A percentile compares a stretch with the other conserved stretches of the same genome.
Evolutionary conservation across 768 basidiomycete genomes (phyloP).

Genomic region (Trametes cubensis): DNA sequence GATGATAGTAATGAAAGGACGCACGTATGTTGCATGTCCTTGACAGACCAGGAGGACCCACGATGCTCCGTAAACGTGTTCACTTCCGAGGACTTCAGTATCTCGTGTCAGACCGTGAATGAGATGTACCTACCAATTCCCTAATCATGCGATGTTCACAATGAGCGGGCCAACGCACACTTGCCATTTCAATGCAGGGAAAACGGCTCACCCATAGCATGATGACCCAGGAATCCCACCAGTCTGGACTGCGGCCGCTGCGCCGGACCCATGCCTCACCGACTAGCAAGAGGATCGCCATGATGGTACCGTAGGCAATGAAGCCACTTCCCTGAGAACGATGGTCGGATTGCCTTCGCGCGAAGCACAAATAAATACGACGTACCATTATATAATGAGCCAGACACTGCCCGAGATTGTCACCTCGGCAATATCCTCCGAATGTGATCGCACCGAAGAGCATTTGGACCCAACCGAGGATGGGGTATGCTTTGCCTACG

Average conservation of each 20-base stretch:
- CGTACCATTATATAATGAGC: conserved; percentile 82
- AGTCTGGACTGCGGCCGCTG: conserved; percentile 77
- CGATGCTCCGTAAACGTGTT: conserved; percentile 95
- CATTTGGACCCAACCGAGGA: conserved; percentile 89
- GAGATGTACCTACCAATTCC: conserved; percentile 53
- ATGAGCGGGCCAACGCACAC: neutral
- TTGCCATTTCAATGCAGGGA: neutral
- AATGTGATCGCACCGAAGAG: conserved; percentile 80
- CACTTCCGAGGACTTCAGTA: conserved; percentile 43
- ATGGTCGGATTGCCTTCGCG: neutral
- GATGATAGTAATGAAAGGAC: conserved; percentile 29
- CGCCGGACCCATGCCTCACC: conserved; percentile 79
- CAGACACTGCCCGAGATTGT: conserved; percentile 79
- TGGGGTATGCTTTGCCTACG: conserved; percentile 82
- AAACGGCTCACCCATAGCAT: conserved; percentile 50
- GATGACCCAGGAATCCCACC: conserved; percentile 79
- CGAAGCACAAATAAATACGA: neutral
- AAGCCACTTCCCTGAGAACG: conserved; percentile 72
- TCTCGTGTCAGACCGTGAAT: neutral
- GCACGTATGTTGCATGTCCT: conserved; percentile 94
- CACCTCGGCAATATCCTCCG: conserved; percentile 80
- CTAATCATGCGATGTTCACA: conserved; percentile 31
- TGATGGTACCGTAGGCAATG: conserved; percentile 81
- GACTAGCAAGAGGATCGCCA: conserved; percentile 75
- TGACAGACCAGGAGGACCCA: conserved; percentile 78